Percentiles rank a stretch among this genome's conserved stretches.
Evolutionary conservation across 768 basidiomycete genomes (phyloP).

Genomic region (Lactarius vividus): DNA sequence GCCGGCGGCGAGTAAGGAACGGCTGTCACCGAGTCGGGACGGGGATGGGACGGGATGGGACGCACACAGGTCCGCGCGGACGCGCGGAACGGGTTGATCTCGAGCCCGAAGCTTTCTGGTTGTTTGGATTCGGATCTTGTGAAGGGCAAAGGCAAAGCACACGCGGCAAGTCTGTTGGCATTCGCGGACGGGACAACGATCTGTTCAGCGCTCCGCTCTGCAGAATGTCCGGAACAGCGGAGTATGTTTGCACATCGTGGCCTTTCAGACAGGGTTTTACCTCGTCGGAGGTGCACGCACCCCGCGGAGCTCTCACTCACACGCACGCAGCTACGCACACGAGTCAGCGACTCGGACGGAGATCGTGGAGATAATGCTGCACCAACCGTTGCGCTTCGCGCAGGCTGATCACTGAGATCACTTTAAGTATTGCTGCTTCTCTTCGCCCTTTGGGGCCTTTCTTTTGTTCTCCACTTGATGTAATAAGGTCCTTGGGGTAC

Average conservation of each 20-base stretch:
- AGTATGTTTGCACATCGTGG: background rate
- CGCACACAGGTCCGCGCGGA: background rate
- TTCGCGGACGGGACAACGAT: background rate
- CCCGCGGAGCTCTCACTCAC: background rate
- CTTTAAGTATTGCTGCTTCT: background rate
- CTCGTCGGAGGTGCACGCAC: background rate
- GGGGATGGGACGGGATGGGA: too few relatives aligned
- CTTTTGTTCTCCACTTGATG: background rate
- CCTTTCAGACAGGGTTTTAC: background rate
- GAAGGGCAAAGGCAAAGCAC: background rate
- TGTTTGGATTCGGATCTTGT: background rate
- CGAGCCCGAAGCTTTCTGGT: background rate
- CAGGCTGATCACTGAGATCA: background rate
- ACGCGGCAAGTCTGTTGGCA: background rate
- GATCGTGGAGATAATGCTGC: constrained; percentile 8
- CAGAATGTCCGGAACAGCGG: background rate
- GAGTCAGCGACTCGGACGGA: constrained; percentile 3
- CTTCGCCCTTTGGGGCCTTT: background rate
- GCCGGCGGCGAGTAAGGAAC: background rate
- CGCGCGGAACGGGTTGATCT: background rate
- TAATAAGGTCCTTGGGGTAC: background rate
- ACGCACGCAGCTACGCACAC: background rate
- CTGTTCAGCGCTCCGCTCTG: background rate
- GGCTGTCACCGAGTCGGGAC: background rate
- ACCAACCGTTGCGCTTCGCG: background rate